Evolutionary conservation across 2,329 filamentous ascomycete species (phyloP), one percentile per base, ranked within the genome.

Genomic region (Metarhizium anisopliae): DNA sequence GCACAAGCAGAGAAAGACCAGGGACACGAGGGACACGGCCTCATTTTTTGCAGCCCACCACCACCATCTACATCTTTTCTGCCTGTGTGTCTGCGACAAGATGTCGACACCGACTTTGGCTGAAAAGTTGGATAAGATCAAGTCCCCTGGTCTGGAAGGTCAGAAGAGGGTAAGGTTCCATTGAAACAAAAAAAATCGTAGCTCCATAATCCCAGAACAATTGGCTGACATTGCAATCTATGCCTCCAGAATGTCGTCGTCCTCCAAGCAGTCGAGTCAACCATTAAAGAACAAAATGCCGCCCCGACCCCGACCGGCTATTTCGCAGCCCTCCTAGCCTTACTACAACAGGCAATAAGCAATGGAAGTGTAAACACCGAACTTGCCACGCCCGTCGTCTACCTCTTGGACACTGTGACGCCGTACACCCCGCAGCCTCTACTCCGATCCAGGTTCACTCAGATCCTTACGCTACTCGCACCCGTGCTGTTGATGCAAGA

Each of bases 61-160:
- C 29, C 49, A 36, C n/a, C 50, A 18, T 20, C 6, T 18, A 13
- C 54, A 51, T 25, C 14, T 43, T 47, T 38, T 55, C 49, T 49
- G 55, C 29, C 36, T 55, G 25, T 40, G 47, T 50, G 47, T 55
- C 50, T 50, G 58, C 62, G 60, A 64, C 64, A 61, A 58, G 59
- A 65, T 65, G 59, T 62, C 61, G 58, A 62, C 64, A 64, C 68
- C 74, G 64, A 75, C 78, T 61, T 67, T 97, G 67, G 85, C 88
- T 71, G 93, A 96, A 78, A 95, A 91, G 79, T 84, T 99, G 70
- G 89, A 93, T 77, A 96, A 95, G 82, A 96, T 97, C 72, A 89
- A 94, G 74, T 94, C 89, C 69, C 94, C 94, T 56, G 96, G 95
- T 74, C 84, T 96, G 66, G 90, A 97, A 73, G 96, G 89, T 71